phyloP scores from a whole-genome alignment of 2,329 filamentous ascomycete genomes.

The Endothia cerciana region DNA sequence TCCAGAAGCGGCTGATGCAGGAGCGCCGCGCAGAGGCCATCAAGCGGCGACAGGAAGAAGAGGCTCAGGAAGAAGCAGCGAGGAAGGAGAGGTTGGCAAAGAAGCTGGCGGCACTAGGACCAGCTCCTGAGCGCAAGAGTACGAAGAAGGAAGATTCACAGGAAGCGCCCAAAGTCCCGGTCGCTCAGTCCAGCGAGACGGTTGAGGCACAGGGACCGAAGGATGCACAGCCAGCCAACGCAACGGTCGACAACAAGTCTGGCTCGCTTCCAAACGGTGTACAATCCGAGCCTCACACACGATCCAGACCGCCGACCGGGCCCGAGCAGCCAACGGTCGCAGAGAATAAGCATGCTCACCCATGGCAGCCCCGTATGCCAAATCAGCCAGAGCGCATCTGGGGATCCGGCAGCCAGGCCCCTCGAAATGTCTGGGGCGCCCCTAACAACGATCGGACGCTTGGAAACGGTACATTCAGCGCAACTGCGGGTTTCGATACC shows the following conservation, averaged over 20 bases:
- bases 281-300: conserved; percentile 27
- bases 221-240: conserved; percentile 32
- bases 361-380: conserved; percentile 44
- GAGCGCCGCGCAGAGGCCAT: conserved; percentile 71
- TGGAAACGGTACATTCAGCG: conserved; percentile 75
- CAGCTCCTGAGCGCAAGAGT: conserved; percentile 63
- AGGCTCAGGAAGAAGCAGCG: conserved; percentile 73
- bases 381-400: conserved; percentile 56
- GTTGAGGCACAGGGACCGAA: conserved; percentile 21
- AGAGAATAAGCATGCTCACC: conserved; percentile 38
- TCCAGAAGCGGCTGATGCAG: conserved; percentile 73
- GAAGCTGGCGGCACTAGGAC: conserved; percentile 72
- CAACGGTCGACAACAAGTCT: conserved; percentile 28
- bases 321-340: conserved; percentile 31
- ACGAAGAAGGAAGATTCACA: conserved; percentile 56
- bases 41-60: conserved; percentile 69
- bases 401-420: conserved; percentile 48
- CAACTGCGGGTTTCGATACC: conserved; percentile 52
- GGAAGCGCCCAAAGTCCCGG: conserved; percentile 42
- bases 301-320: conserved; percentile 9
- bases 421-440: conserved; percentile 74
- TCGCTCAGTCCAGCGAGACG: conserved; percentile 33
- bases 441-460: conserved; percentile 72
- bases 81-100: conserved; percentile 71
- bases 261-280: conserved; percentile 30